These are phyloP conservation scores for Wickerhamomyces sp. DNA, from an alignment of 1,139 yeast species.

Conservation along the genomic window DNA sequence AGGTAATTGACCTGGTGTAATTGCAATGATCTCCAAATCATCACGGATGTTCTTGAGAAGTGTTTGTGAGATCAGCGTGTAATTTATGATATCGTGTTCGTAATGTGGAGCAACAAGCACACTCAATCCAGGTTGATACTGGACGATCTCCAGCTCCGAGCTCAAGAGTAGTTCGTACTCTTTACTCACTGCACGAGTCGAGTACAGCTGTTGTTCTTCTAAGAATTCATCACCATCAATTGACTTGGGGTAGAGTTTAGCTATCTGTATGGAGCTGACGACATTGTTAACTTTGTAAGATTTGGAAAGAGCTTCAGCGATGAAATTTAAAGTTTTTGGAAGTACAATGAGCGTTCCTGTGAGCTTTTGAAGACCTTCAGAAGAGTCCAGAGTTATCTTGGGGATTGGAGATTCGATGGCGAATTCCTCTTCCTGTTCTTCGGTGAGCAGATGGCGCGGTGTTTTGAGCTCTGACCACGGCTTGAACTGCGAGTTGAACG, in stretches of 20 bases:
- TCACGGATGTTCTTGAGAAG: slow-evolving; percentile 11
- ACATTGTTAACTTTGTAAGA: background rate
- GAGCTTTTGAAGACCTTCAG: background rate
- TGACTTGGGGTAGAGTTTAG: slow-evolving; percentile 1
- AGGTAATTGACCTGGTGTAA: slow-evolving; percentile 19
- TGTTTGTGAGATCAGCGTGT: slow-evolving; percentile 22
- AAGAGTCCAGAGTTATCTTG: background rate
- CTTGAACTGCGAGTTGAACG: slow-evolving; percentile 35
- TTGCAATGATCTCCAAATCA: slow-evolving; percentile 8
- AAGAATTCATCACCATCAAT: slow-evolving; percentile 34
- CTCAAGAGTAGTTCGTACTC: slow-evolving; percentile 19
- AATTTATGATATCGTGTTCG: slow-evolving; percentile 22
- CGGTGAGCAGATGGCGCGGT: slow-evolving; percentile 44
- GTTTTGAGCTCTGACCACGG: slow-evolving; percentile 40
- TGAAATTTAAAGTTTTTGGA: slow-evolving; percentile 10
- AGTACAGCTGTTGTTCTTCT: slow-evolving; percentile 52
- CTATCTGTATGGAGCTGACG: background rate
- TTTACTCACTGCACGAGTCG: slow-evolving; percentile 25
- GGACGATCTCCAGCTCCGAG: slow-evolving; percentile 20
- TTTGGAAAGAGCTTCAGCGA: slow-evolving; percentile 12
- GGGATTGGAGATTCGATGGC: slow-evolving; percentile 2
- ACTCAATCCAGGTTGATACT: slow-evolving; percentile 22
- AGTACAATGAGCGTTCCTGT: slow-evolving; percentile 7
- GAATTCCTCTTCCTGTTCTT: slow-evolving; percentile 29
- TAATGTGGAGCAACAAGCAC: slow-evolving; percentile 13